These are phyloP conservation scores for Aspergillus versicolor DNA, from an alignment of 2,329 filamentous ascomycete species.

Conservation along the genomic window DNA sequence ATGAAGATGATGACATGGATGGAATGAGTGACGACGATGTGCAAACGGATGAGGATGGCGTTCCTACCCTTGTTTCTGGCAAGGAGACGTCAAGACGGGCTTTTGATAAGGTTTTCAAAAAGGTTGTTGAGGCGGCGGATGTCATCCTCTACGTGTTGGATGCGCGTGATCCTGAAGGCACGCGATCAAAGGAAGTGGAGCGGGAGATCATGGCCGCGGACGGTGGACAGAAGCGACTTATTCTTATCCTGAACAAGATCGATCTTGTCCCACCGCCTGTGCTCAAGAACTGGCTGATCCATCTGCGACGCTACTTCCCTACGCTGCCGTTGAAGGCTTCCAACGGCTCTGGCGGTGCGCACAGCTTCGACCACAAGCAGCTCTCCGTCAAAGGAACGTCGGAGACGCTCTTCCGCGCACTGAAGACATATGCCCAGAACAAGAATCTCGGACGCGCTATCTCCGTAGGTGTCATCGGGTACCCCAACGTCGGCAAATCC, in stretches of 20 bases:
- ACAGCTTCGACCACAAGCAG: conserved; percentile 89
- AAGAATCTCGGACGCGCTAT: conserved; percentile 85
- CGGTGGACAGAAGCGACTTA: conserved; percentile 78
- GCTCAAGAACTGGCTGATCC: conserved; percentile 78
- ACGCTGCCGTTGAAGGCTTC: conserved; percentile 86
- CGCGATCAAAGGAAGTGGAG: conserved; percentile 86
- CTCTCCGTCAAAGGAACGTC: conserved; percentile 85
- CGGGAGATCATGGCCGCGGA: conserved; percentile 87
- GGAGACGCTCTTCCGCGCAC: conserved; percentile 77
- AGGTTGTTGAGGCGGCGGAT: conserved; percentile 83
- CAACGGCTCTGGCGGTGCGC: conserved; percentile 76
- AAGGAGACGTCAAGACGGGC: conserved; percentile 73
- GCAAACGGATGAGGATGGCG: conserved; percentile 52
- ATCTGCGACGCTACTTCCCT: conserved; percentile 86
- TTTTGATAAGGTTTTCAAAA: conserved; percentile 95
- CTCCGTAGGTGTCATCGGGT: conserved; percentile 90
- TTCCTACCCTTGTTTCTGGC: conserved; percentile 46
- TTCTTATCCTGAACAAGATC: conserved; percentile 93
- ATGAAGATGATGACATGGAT: conserved; percentile 58
- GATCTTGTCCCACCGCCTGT: conserved; percentile 81
- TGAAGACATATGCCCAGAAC: conserved; percentile 82
- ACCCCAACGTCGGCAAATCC: conserved; percentile 94
- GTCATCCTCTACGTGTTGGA: conserved; percentile 92
- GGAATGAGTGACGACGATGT: conserved; percentile 58
- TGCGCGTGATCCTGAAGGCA: conserved; percentile 86